These are phyloP conservation scores for Tetradesmus obliquus DNA, from an alignment of 139 green algal genomes.

Conservation along the genomic window DNA sequence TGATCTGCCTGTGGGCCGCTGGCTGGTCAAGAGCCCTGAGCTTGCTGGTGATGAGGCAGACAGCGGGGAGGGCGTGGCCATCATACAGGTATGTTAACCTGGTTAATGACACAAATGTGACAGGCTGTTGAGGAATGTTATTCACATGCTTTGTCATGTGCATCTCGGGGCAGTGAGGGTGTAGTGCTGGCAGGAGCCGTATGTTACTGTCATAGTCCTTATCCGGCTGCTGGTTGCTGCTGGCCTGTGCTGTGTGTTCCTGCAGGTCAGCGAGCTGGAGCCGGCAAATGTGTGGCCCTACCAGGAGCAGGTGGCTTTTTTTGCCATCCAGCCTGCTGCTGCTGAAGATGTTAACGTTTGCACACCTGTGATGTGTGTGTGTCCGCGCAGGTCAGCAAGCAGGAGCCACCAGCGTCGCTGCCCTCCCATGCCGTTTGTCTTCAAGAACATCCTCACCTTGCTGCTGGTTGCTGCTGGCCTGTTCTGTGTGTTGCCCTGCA, in stretches of 20 bases:
- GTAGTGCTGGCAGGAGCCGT: neutral
- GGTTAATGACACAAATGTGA: too few species aligned
- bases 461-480: neutral
- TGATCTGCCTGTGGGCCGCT: slow-evolving; percentile 15
- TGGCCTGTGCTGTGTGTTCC: neutral
- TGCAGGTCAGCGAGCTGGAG: slow-evolving; percentile 19
- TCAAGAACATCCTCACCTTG: neutral
- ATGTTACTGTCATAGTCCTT: neutral
- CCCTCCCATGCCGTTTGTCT: slow-evolving; percentile 5
- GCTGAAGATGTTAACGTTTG: too few species aligned
- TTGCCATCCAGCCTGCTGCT: too few species aligned
- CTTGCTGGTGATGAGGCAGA: neutral
- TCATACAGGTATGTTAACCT: neutral
- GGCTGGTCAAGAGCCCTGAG: slow-evolving; percentile 13
- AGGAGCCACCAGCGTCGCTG: slow-evolving; percentile 41
- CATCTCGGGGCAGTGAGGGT: too few species aligned
- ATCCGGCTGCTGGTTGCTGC: neutral
- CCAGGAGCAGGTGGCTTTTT: too few species aligned
- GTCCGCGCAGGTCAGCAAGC: slow-evolving; percentile 35
- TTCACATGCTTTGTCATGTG: too few species aligned
- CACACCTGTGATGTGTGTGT: neutral
- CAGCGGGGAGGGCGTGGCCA: neutral
- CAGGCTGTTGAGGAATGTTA: too few species aligned
- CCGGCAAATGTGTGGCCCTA: too few species aligned
- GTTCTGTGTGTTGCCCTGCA: neutral